A percentile compares a stretch with the other conserved stretches of the same genome.
phyloP scores from a whole-genome alignment of 345 rosid genomes.

The Populus davidiana region DNA sequence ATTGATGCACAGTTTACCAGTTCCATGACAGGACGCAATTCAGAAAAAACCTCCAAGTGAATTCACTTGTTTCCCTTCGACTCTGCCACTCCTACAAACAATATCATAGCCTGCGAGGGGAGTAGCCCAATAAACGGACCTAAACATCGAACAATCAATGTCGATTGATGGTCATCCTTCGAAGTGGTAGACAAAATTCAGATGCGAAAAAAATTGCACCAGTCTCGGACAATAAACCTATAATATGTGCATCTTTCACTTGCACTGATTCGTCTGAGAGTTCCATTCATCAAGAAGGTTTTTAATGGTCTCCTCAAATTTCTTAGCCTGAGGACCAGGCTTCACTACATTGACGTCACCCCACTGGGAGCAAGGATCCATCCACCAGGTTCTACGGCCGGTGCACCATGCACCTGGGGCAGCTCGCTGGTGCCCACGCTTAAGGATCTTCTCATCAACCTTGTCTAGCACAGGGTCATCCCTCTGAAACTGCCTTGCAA shows the following conservation, averaged over 20 bases:
- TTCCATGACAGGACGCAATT: conserved; percentile 3
- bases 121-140: conserved; percentile 35
- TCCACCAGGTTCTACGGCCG: conserved; percentile 66
- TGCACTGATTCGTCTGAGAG: conserved; percentile 73
- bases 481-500: conserved; percentile 71
- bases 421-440: conserved; percentile 53
- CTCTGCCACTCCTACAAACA: conserved; percentile 31
- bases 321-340: conserved; percentile 78
- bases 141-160: conserved; percentile 38
- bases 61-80: conserved; percentile 22
- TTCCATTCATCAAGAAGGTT: conserved; percentile 71
- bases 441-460: conserved; percentile 70
- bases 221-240: conserved; percentile 4
- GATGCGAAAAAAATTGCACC: conserved; percentile 28
- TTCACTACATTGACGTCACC: conserved; percentile 74
- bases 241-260: conserved; percentile 35
- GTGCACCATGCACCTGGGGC: conserved; percentile 95
- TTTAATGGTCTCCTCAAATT: conserved; percentile 57
- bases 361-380: conserved; percentile 94
- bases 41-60: conserved; percentile 9
- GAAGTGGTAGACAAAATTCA: conserved; percentile 18
- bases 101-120: conserved; percentile 17
- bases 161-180: conserved; percentile 15
- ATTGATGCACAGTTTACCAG: neutral
- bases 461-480: conserved; percentile 69